Evolutionary conservation across 441 rosid genomes (phyloP).

Genomic region (Pelargonium citronellum): DNA sequence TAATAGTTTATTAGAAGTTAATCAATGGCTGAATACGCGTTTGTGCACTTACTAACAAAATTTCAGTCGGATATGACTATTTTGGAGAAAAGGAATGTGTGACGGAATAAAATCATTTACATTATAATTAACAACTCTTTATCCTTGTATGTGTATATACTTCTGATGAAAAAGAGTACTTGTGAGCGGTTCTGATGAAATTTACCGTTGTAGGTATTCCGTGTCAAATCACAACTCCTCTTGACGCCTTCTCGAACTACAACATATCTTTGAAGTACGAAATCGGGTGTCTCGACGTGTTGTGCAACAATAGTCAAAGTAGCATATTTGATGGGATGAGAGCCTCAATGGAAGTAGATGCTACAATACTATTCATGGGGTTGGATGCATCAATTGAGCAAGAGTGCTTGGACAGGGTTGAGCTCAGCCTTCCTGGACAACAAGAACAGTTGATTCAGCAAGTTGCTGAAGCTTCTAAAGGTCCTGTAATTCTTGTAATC

Average conservation of each 20-base stretch:
- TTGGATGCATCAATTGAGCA: slow-evolving; percentile 37
- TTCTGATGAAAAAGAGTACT: too few relatives aligned
- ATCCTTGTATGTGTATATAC: too few relatives aligned
- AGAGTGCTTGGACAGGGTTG: slow-evolving; percentile 36
- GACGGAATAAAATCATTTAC: too few relatives aligned
- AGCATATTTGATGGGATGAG: slow-evolving; percentile 24
- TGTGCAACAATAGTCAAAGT: slow-evolving; percentile 28
- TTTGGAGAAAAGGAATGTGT: too few relatives aligned
- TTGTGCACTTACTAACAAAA: too few relatives aligned
- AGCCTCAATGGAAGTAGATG: slow-evolving; percentile 32
- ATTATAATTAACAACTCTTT: too few relatives aligned
- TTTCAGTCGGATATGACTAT: too few relatives aligned
- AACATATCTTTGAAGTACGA: slow-evolving; percentile 18
- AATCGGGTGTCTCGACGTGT: slow-evolving; percentile 30
- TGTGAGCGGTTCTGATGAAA: too few relatives aligned
- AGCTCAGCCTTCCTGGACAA: slow-evolving; percentile 38
- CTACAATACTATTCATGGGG: slow-evolving; percentile 35
- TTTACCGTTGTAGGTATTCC: slow-evolving; percentile 25
- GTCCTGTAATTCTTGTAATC: slow-evolving; percentile 41
- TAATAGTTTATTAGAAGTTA: too few relatives aligned
- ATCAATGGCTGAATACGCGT: too few relatives aligned
- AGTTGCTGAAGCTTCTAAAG: slow-evolving; percentile 28
- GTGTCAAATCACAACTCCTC: slow-evolving; percentile 28
- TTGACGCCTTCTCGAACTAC: slow-evolving; percentile 23
- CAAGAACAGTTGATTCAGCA: slow-evolving; percentile 35